phyloP scores from a whole-genome alignment of 2,329 filamentous ascomycete species.

The Aspergillus sp. region DNA sequence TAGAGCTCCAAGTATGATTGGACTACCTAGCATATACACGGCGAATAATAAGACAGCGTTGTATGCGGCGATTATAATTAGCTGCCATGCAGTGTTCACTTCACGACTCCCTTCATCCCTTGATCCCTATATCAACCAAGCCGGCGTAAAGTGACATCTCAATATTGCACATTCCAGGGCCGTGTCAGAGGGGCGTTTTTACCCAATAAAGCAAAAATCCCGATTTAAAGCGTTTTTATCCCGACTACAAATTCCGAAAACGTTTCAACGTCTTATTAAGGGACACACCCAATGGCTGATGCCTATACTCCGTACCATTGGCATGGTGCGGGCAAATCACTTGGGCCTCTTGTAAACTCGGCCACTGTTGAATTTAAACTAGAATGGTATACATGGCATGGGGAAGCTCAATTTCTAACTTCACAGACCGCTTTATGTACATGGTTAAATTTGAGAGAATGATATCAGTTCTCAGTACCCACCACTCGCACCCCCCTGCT shows the following conservation, averaged over 20 bases:
- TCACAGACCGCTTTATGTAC: neutral
- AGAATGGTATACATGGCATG: neutral
- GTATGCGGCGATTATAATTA: neutral
- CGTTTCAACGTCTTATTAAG: neutral
- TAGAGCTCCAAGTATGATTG: neutral
- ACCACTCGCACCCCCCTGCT: slow-evolving; percentile 4
- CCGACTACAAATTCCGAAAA: neutral
- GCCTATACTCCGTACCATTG: neutral
- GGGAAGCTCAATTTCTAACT: neutral
- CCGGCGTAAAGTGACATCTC: neutral
- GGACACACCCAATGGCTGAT: neutral
- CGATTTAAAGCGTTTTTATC: neutral
- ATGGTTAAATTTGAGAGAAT: neutral
- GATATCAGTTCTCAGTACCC: neutral
- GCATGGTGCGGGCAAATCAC: no score
- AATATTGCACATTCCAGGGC: neutral
- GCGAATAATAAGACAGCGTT: neutral
- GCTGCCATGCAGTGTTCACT: neutral
- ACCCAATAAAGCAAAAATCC: neutral
- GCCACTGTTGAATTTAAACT: no score
- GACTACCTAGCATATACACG: neutral
- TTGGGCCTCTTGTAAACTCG: no score
- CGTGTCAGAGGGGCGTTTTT: neutral
- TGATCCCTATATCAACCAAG: neutral
- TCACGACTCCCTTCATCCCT: neutral